A percentile compares a stretch with the other conserved stretches of the same genome.
phyloP scores from a whole-genome alignment of 495 filamentous ascomycete genomes.

The Amniculicola lignicola region DNA sequence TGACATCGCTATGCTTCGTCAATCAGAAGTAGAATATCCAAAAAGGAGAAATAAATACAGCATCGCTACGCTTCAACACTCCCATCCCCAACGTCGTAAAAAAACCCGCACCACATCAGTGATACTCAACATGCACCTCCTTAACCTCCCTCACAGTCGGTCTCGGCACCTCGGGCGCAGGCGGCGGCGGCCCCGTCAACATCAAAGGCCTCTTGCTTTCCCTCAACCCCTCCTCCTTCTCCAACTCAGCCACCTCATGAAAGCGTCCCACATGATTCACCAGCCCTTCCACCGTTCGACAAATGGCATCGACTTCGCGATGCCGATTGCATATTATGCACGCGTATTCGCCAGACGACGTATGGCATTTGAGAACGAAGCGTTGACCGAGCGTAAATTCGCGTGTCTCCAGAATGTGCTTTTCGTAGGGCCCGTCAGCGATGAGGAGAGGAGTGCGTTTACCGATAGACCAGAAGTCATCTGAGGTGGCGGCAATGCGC shows the following conservation, averaged over 20 bases:
- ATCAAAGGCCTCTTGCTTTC: slow-evolving; percentile 8
- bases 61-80: no score
- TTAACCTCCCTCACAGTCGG: slow-evolving; percentile 10
- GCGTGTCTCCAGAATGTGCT: slow-evolving; percentile 24
- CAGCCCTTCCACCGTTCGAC: slow-evolving; percentile 26
- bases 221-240: slow-evolving; percentile 27
- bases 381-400: slow-evolving; percentile 32
- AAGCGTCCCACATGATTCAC: slow-evolving; percentile 34
- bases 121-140: slow-evolving; percentile 6
- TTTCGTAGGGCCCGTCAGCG: slow-evolving; percentile 25
- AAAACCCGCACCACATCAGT: slow-evolving; percentile 35
- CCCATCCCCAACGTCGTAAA: slow-evolving; percentile 42
- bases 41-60: no score
- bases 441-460: slow-evolving; percentile 28
- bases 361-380: slow-evolving; percentile 40
- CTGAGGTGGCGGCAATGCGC: slow-evolving; percentile 12
- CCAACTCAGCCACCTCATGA: slow-evolving; percentile 35
- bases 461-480: slow-evolving; percentile 35
- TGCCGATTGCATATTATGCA: slow-evolving; percentile 36
- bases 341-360: slow-evolving; percentile 34
- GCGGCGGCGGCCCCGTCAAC: slow-evolving; percentile 2
- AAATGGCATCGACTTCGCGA: slow-evolving; percentile 33
- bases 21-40: no score
- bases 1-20: no score
- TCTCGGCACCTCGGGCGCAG: not conserved